Evolutionary conservation across 345 rosid genomes (phyloP), one percentile per base, ranked within the genome.

Genomic region (Populus deltoides): DNA sequence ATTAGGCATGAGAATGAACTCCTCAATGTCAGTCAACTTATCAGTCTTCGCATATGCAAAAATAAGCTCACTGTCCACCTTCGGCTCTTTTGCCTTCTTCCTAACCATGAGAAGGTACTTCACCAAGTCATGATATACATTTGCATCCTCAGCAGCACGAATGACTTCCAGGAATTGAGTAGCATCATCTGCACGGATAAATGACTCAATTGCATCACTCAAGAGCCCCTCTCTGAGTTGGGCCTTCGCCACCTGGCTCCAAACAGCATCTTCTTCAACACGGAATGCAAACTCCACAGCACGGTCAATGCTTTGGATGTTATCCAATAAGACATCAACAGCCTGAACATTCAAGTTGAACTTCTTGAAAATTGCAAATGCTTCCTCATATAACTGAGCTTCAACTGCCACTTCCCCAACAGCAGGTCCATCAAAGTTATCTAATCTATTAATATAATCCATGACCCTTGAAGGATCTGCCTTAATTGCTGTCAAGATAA

Each of bases 401-500:
- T 97, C 97, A 65, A 92, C 94, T 24, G 99, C 98, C 78, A 93
- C 93, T 81, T 92, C 97, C 76, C 99, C 99, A 82, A 97, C 94
- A 45, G 95, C 95, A 79, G 99, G 97, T 68, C 99, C 98, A 87
- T 97, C 99, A 83, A 97, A 97, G 83, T 94, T 97, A 82, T 94
- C 98, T 43, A 94, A 88, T 85, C 99, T 90, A 78, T 94, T 94
- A 43, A 97, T 83, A 77, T 97, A 97, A 85, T 94, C 99, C 99
- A 97, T 94, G 51, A 92, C 98, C 85, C 98, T 88, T 61, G 97
- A 90, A 33, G 99, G 90, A 86, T 97, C 98, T 33, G 99, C 98
- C 85, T 94, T 94, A 41, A 97, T 92, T 53, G 98, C 97, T 35
- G 98, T 97, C 87, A 94, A 87, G 76, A 97, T 92, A 77, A 97